Conservation (phyloP, 257 asterid species). For the Gardenia jasminoides region DNA sequence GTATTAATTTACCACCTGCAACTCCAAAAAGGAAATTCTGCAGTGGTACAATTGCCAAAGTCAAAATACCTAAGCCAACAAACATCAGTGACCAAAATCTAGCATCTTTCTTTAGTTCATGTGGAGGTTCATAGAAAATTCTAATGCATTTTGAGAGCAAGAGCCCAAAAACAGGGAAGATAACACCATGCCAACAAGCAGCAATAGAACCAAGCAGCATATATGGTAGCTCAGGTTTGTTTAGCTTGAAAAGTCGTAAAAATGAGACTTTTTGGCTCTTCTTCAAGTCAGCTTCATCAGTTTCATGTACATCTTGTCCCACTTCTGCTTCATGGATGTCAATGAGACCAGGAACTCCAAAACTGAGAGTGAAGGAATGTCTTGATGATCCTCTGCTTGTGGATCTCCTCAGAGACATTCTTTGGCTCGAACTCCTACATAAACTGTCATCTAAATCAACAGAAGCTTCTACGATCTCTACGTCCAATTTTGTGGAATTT, state of each 20-base stretch:
- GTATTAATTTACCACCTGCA: constrained; percentile 73
- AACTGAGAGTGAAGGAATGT: constrained; percentile 42
- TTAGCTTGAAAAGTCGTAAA: constrained; percentile 47
- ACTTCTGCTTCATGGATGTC: constrained; percentile 32
- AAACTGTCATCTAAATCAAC: constrained; percentile 34
- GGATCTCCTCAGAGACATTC: constrained; percentile 43
- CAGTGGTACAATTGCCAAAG: constrained; percentile 43
- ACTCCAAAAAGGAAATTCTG: constrained; percentile 74
- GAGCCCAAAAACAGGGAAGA: constrained; percentile 73
- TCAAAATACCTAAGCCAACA: constrained; percentile 36
- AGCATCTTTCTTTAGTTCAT: constrained; percentile 42
- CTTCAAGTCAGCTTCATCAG: constrained; percentile 17
- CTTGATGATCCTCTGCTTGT: constrained; percentile 57
- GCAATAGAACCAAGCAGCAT: constrained; percentile 60
- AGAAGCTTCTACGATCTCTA: constrained; percentile 14
- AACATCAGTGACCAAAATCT: constrained; percentile 60
- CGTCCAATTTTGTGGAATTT: constrained; percentile 11
- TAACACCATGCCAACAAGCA: constrained; percentile 52
- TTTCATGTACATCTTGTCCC: constrained; percentile 22
- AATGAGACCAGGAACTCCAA: constrained; percentile 36
- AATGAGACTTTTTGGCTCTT: constrained; percentile 43
- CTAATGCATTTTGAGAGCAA: constrained; percentile 57
- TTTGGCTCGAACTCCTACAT: constrained; percentile 53
- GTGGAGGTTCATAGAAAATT: constrained; percentile 62
- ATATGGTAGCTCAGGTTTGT: constrained; percentile 62